Percentiles rank a stretch among this genome's conserved stretches.
phyloP scores from a whole-genome alignment of 108 stramenopile species.

The Stephanodiscus minutulus region DNA sequence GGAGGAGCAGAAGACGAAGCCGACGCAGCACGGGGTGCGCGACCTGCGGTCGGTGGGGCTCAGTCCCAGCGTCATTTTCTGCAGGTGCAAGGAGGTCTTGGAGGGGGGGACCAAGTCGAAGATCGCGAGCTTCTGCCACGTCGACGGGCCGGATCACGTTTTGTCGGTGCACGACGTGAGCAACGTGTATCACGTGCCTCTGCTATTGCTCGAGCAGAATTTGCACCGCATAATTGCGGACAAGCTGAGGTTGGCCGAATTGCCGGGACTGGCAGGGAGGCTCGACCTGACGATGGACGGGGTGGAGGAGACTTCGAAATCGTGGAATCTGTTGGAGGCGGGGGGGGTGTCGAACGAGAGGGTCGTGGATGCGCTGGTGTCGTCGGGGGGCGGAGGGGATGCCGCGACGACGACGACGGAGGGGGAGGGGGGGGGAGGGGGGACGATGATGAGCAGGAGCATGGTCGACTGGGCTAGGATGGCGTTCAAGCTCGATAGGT shows the following conservation, averaged over 20 bases:
- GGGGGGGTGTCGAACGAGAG: constrained; percentile 37
- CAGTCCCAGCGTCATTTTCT: constrained; percentile 94
- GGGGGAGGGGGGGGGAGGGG: constrained; percentile 17
- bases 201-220: constrained; percentile 91
- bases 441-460: constrained; percentile 44
- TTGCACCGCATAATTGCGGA: constrained; percentile 74
- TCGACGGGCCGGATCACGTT: constrained; percentile 77
- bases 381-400: constrained; percentile 23
- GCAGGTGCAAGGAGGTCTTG: constrained; percentile 85
- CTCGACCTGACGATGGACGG: constrained; percentile 64
- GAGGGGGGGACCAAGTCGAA: constrained; percentile 86
- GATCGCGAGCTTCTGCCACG: constrained; percentile 97
- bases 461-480: constrained; percentile 89
- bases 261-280: constrained; percentile 24
- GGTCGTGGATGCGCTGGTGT: constrained; percentile 23
- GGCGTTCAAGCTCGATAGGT: constrained; percentile 83
- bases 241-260: constrained; percentile 39
- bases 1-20: constrained; percentile 99
- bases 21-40: constrained; percentile 98
- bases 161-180: constrained; percentile 97
- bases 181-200: constrained; percentile 99
- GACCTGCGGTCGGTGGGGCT: constrained; percentile 94
- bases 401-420: constrained; percentile 20
- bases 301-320: constrained; percentile 60
- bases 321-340: constrained; percentile 47